phyloP scores from a whole-genome alignment of 2,329 filamentous ascomycete species.

The Alternaria burnsii region DNA sequence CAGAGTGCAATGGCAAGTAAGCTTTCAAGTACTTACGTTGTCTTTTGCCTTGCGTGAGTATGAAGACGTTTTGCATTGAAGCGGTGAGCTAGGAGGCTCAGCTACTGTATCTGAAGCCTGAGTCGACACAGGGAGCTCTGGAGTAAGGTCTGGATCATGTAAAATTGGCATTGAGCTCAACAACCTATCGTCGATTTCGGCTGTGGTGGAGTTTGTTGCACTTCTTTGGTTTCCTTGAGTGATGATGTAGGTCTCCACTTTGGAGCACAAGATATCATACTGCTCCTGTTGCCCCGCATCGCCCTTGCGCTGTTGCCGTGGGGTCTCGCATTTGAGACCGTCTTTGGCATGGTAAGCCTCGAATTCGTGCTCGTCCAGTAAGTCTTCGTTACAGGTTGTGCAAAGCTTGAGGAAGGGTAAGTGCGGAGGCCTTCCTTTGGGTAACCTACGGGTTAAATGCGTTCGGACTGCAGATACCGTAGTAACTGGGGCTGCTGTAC shows the following conservation, averaged over 20 bases:
- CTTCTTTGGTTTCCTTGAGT: neutral
- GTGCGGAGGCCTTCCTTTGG: conserved; percentile 1
- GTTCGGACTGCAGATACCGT: conserved; percentile 19
- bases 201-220: neutral
- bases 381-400: conserved; percentile 21
- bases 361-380: conserved; percentile 9
- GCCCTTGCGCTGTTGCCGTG: neutral
- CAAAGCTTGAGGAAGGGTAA: conserved; percentile 18
- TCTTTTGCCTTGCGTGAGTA: neutral
- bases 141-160: neutral
- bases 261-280: neutral
- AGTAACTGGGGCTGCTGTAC: neutral
- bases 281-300: neutral
- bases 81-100: neutral
- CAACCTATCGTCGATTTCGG: neutral
- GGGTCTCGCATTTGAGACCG: conserved; percentile 5
- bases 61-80: too few species aligned
- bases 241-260: neutral
- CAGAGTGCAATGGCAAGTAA: neutral
- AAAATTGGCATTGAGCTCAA: neutral
- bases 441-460: conserved; percentile 10
- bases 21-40: neutral
- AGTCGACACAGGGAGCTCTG: neutral
- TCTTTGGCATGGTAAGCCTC: neutral
- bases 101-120: neutral